Percentiles rank a stretch among this genome's conserved stretches.
Evolutionary conservation across 305 asterid genomes (phyloP).

Genomic region (Salvia sclarea): DNA sequence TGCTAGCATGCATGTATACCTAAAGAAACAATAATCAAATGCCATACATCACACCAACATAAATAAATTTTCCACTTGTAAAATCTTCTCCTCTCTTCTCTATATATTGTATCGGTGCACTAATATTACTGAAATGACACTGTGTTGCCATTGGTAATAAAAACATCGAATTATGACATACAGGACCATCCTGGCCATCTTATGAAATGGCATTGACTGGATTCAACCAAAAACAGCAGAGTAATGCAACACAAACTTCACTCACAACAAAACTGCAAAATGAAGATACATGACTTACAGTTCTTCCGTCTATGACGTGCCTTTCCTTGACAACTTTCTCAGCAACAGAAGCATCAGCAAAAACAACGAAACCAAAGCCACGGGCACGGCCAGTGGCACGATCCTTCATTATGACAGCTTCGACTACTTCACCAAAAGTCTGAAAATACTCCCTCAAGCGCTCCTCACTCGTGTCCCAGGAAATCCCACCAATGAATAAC

Average conservation of each 20-base stretch:
- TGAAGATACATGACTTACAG: constrained; percentile 53
- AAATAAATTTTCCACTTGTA: too few species aligned
- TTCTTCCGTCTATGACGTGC: constrained; percentile 80
- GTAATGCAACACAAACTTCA: constrained; percentile 15
- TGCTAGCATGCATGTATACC: constrained; percentile 12
- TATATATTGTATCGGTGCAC: background rate
- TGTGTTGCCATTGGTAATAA: background rate
- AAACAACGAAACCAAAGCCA: constrained; percentile 84
- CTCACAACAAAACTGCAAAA: constrained; percentile 11
- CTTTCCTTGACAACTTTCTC: constrained; percentile 74
- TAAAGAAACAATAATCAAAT: background rate
- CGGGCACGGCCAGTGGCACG: constrained; percentile 88
- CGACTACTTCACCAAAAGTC: constrained; percentile 74
- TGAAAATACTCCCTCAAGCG: constrained; percentile 74
- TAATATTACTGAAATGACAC: background rate
- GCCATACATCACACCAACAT: constrained; percentile 5
- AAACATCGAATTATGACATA: background rate
- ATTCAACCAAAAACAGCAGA: background rate
- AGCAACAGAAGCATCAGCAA: constrained; percentile 78
- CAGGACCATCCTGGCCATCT: background rate
- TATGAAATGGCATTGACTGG: background rate
- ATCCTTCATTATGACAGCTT: constrained; percentile 89
- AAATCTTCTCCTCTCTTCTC: background rate
- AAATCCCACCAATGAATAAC: constrained; percentile 88
- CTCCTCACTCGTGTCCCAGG: constrained; percentile 91